Evolutionary conservation across 2,329 filamentous ascomycete species (phyloP), one percentile per base, ranked within the genome.

Genomic region (Colletotrichum nymphaeae): DNA sequence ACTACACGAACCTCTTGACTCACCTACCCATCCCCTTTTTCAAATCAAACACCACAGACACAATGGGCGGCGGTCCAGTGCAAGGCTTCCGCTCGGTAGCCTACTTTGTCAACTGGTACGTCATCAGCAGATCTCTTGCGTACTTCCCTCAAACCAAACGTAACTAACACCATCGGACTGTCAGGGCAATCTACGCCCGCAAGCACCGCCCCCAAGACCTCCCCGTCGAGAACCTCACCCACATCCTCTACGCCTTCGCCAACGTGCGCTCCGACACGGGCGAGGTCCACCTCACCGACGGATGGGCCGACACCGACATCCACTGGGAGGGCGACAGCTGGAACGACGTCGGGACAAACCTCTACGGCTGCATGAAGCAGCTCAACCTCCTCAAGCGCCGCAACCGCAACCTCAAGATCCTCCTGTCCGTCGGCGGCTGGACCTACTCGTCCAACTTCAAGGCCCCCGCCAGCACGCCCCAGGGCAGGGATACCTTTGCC

Each of bases 341-440:
- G 91, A 92, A 93, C 75, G 92, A 94, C 74, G 78, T 81, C 0
- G 95, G 94, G 60, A 93, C 88, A 74, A 97, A 98, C 81, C 86
- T 97, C 46, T 98, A 97, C 80, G 95, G 95, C 64, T 96, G 94
- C 80, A 82, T 97, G 75, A 98, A 98, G 86, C 95, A 98, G 84
- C 89, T 98, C 46, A 94, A 94, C 81, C 86, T 98, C 1, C 89
- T 95, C 58, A 98, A 98, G 86, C 90, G 91, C 76, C 87, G 88
- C 74, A 94, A 98, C 82, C 92, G 95, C 60, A 92, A 95, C 77
- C 87, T 98, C 74, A 98, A 98, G 82, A 86, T 97, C 4, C 88
- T 98, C 14, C 89, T 98, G 5, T 95, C 93, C 67, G 94, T 98
- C 74, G 95, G 95, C 74, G 96, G 96, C 63, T 98, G 95, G 95